Evolutionary conservation across 1,284 basidiomycete species (phyloP).

Genomic region (Fistulinella staudtii): DNA sequence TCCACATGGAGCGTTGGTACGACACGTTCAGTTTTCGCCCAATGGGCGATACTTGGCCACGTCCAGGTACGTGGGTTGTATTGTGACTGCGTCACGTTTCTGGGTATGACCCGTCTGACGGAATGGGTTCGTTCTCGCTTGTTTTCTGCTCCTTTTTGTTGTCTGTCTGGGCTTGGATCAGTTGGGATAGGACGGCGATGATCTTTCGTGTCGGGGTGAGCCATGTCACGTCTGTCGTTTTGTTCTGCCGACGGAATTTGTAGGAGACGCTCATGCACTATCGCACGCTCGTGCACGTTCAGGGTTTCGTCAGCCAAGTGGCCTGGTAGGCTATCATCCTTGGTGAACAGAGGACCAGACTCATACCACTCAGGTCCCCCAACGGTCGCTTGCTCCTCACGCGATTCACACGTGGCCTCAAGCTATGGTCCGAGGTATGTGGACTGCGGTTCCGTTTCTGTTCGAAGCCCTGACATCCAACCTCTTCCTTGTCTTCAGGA

Average conservation of each 20-base stretch:
- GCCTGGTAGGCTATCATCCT: conserved; percentile 57
- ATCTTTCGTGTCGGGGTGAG: conserved; percentile 68
- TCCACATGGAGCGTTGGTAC: conserved; percentile 33
- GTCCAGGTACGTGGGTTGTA: conserved; percentile 31
- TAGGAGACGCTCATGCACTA: conserved; percentile 58
- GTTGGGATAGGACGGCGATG: conserved; percentile 74
- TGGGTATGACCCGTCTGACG: too few relatives aligned
- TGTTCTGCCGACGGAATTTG: neutral
- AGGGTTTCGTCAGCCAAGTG: conserved; percentile 74
- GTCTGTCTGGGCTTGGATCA: too few relatives aligned
- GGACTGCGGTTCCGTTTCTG: neutral
- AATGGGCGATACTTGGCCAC: conserved; percentile 37
- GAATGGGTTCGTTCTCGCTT: neutral
- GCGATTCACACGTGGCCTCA: conserved; percentile 63
- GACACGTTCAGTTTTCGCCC: conserved; percentile 39
- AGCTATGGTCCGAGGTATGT: conserved; percentile 67
- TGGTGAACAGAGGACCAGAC: too few relatives aligned
- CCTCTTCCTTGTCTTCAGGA: conserved; percentile 40
- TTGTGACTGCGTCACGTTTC: too few relatives aligned
- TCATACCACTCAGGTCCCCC: too few relatives aligned
- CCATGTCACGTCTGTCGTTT: neutral
- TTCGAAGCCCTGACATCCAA: conserved; percentile 2
- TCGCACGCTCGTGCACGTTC: conserved; percentile 66
- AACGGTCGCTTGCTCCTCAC: conserved; percentile 60
- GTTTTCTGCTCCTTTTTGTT: too few relatives aligned